Base-by-base conservation (phyloP, 495 filamentous ascomycete genomes). In the Rostrohypoxylon terebratum region DNA sequence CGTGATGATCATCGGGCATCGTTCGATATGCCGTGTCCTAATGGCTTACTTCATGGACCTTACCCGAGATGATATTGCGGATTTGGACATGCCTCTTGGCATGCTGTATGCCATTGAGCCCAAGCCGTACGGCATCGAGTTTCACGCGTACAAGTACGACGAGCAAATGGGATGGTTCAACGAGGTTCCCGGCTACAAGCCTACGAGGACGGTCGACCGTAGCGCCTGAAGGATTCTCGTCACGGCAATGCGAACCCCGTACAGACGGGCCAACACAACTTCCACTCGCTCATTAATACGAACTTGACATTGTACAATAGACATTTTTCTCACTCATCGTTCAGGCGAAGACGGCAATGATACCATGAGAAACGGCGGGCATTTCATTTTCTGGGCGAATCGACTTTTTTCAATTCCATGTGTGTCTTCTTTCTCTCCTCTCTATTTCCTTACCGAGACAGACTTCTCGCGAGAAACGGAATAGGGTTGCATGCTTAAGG, bases 71-170 rank as follows among this genome's bases (percentile, higher is more conserved):
- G 90, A 97, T 76, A 94, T 99, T 63, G 94, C 96, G 25, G 92
- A 95, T 68, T 84, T 99, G 45, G 94, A 98, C 75, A 92, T 97
- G 42, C 96, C 96, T 4, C 83, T 99, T 57, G 96, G 96, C 9
- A 92, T 95, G 78, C 82, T 98, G 21, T 98, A 97, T 77, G 91
- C 92, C 75, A 88, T 99, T 57, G 95, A 99, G 78, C 96, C 96
- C 66, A 98, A 97, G 84, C 96, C 96, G 3, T 99, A 99, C 74
- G 96, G 96, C 0, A 94, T 97, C 63, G 96, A 96, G 53, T 98
- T 98, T 80, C 93, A 93, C 77, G 95, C 94, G 0, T 98, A 97
- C 82, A 86, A 87, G 54, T 98, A 97, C 82, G 93, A 98, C 75
- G 83, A 90, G 38, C 82, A 84, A 20, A 87, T 75, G 20, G 90